These are phyloP conservation scores for Protostelium mycophagum DNA, from an alignment of 78 protist genomes.

Conservation along the genomic window DNA sequence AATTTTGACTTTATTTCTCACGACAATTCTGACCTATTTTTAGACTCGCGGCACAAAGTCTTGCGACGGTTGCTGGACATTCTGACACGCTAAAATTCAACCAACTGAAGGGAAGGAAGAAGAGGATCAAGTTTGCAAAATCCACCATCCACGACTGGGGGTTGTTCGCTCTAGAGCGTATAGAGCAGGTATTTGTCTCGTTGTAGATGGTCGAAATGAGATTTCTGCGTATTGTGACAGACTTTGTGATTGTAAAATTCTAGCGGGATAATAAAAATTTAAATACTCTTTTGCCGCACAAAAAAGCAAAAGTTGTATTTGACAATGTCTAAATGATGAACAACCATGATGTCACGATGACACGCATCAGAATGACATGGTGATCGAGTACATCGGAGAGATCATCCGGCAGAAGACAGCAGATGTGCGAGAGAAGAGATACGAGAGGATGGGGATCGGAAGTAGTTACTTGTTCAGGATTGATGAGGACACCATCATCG, in stretches of 20 bases:
- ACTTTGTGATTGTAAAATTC: neutral
- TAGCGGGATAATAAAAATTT: no score
- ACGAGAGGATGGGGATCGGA: conserved; percentile 80
- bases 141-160: conserved; percentile 90
- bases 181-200: neutral
- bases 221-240: neutral
- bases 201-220: neutral
- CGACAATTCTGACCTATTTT: neutral
- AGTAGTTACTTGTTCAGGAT: conserved; percentile 90
- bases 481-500: conserved; percentile 85
- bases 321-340: neutral
- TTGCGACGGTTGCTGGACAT: conserved; percentile 15
- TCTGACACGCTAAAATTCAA: conserved; percentile 9
- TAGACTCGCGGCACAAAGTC: conserved; percentile 16
- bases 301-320: neutral
- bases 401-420: conserved; percentile 78
- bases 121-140: conserved; percentile 57
- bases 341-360: neutral
- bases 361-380: conserved; percentile 73
- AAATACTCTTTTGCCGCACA: no score
- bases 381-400: conserved; percentile 97
- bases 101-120: conserved; percentile 30
- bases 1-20: neutral
- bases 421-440: conserved; percentile 81
- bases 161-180: conserved; percentile 72